Conservation (phyloP, 305 asterid genomes). For the Fraxinus nigra region DNA sequence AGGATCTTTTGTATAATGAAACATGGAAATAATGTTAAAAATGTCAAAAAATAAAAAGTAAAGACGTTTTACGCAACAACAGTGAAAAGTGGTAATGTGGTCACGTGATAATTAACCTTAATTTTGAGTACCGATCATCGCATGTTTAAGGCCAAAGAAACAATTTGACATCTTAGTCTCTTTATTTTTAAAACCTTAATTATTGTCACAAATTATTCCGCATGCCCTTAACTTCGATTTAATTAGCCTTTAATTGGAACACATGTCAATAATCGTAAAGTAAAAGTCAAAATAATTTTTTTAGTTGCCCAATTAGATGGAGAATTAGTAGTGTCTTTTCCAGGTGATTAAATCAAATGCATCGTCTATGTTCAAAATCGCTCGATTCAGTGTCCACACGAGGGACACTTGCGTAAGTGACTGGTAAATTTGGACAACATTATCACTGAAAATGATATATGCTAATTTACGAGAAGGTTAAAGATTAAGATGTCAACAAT, state of each 20-base stretch:
- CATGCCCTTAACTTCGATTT: not conserved
- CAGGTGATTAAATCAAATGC: not conserved
- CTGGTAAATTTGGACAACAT: not conserved
- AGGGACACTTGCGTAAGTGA: not conserved
- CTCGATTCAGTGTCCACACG: too few relatives aligned
- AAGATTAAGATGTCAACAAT: not conserved
- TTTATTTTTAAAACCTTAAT: not conserved
- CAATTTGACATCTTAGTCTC: conserved; percentile 13
- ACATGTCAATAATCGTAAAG: not conserved
- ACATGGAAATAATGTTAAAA: too few relatives aligned
- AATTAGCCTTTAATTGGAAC: not conserved
- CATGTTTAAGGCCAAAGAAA: conserved; percentile 7
- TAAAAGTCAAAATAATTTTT: too few relatives aligned
- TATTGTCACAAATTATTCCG: not conserved
- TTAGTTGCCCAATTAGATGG: not conserved
- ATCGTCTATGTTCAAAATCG: too few relatives aligned
- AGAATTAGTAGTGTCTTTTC: not conserved
- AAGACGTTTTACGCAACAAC: too few relatives aligned
- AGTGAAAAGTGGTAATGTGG: too few relatives aligned
- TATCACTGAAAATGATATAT: not conserved
- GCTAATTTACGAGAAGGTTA: not conserved
- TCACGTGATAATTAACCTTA: too few relatives aligned
- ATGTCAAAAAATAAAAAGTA: too few relatives aligned
- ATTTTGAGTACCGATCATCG: not conserved
- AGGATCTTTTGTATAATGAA: too few relatives aligned